Evolutionary conservation across 1,139 yeast species (phyloP).

Genomic region (Yamadazyma atlantica): DNA sequence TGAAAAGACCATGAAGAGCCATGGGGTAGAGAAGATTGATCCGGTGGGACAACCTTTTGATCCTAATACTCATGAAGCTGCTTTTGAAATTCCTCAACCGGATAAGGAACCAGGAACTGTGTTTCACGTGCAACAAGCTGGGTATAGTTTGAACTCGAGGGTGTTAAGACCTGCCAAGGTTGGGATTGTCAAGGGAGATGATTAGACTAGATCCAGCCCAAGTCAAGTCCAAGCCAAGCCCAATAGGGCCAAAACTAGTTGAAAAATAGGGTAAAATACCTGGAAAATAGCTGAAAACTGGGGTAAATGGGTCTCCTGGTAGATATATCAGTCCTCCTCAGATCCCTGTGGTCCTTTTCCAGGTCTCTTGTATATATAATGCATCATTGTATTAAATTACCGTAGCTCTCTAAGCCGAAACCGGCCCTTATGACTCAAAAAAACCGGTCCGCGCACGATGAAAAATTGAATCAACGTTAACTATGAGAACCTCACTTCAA

Average conservation of each 20-base stretch:
- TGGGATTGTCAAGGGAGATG: constrained; percentile 73
- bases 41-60: constrained; percentile 86
- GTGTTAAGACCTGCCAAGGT: constrained; percentile 96
- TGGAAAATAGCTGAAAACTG: too few species aligned
- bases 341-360: too few species aligned
- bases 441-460: background rate
- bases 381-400: too few species aligned
- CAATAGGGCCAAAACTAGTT: too few species aligned
- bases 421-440: background rate
- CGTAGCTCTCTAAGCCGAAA: too few species aligned
- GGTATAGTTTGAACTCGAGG: constrained; percentile 82
- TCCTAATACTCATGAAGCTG: constrained; percentile 92
- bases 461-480: background rate
- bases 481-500: background rate
- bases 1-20: constrained; percentile 77
- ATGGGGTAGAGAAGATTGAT: constrained; percentile 79
- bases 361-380: constrained; percentile 1
- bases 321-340: too few species aligned
- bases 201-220: background rate
- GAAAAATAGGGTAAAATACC: too few species aligned
- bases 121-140: constrained; percentile 90
- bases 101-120: constrained; percentile 92
- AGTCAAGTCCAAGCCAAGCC: too few species aligned
- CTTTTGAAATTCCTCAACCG: constrained; percentile 84
- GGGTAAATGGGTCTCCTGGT: too few species aligned